phyloP scores from a whole-genome alignment of 1,284 basidiomycete genomes.

The Paramarasmius palmivorus region DNA sequence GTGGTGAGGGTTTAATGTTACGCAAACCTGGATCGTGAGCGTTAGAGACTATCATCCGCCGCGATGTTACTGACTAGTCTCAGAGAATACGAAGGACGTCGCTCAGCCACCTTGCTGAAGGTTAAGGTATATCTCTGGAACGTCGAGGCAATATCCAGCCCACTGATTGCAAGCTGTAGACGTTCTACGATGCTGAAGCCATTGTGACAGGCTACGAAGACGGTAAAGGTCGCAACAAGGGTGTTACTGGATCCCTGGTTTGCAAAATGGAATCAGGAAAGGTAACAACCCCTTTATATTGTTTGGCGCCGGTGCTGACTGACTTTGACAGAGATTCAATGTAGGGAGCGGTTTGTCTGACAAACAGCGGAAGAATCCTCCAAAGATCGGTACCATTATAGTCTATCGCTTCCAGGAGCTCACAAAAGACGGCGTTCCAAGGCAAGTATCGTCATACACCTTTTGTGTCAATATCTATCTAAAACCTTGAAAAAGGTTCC shows the following conservation, averaged over 20 bases:
- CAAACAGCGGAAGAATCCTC: conserved; percentile 52
- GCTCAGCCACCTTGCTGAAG: conserved; percentile 58
- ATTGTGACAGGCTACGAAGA: conserved; percentile 56
- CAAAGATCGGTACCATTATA: conserved; percentile 60
- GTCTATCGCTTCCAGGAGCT: conserved; percentile 69
- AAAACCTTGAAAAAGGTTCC: conserved; percentile 43
- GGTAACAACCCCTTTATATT: conserved; percentile 38
- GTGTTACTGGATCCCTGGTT: conserved; percentile 53
- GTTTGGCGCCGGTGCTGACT: neutral
- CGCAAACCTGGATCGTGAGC: conserved; percentile 52
- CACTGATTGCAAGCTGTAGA: conserved; percentile 27
- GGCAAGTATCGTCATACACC: conserved; percentile 31
- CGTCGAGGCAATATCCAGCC: neutral
- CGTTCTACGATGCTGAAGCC: conserved; percentile 70
- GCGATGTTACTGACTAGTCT: conserved; percentile 1
- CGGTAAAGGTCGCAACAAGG: conserved; percentile 57
- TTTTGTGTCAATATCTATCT: neutral
- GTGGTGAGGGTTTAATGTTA: conserved; percentile 74
- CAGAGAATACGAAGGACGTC: conserved; percentile 53
- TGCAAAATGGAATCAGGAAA: conserved; percentile 67
- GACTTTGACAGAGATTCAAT: conserved; percentile 44
- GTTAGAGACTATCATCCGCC: neutral
- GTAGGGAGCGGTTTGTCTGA: conserved; percentile 58
- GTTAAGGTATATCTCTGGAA: conserved; percentile 45
- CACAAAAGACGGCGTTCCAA: conserved; percentile 55